Evolutionary conservation across 495 filamentous ascomycete species (phyloP), one percentile per base, ranked within the genome.

Genomic region (Mytilinidion resinicola): DNA sequence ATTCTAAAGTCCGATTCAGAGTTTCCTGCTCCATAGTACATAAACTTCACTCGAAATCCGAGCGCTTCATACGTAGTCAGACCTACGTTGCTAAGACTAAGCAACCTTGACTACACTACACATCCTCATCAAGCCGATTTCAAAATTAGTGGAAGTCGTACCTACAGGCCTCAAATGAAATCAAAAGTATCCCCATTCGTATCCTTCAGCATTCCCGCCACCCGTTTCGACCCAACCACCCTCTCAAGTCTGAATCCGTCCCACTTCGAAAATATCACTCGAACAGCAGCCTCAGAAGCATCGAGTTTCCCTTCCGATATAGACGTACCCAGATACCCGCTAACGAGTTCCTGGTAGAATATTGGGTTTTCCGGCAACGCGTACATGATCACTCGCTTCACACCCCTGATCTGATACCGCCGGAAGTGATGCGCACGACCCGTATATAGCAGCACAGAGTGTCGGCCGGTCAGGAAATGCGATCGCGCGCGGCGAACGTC

Each of bases 351-450:
- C n/a, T 79, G 72, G 69, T 93, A 98, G 67, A 97, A 96, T 7
- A 77, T 64, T 41, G 88, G 84, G 66, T 96, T 95, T 64, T 97
- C 91, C 0, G 93, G 92, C 11, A 96, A 67, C 1, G 83, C 85
- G 70, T 97, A 98, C 76, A 95, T 84, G 41, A 96, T 74, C 8
- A 96, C 80, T 50, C 82, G 79, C 70, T 82, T 84, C 25, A 91
- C 90, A 10, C 93, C 93, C 36, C 83, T 78, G 19, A 98, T 73
- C 57, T 79, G 79, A 66, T 90, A 92, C 19, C 95, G 80, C 25
- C 88, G 78, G 77, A 97, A 98, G 70, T 98, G 95, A 73, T 97
- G 95, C 15, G 91, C 85, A 30, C 93, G 85, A 71, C 92, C 91
- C 9, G 90, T 91, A 72, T 97, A 97, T 15, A 98, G 76, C 37